Evolutionary conservation across 768 basidiomycete genomes (phyloP).

Genomic region (Gautieria morchelliformis): DNA sequence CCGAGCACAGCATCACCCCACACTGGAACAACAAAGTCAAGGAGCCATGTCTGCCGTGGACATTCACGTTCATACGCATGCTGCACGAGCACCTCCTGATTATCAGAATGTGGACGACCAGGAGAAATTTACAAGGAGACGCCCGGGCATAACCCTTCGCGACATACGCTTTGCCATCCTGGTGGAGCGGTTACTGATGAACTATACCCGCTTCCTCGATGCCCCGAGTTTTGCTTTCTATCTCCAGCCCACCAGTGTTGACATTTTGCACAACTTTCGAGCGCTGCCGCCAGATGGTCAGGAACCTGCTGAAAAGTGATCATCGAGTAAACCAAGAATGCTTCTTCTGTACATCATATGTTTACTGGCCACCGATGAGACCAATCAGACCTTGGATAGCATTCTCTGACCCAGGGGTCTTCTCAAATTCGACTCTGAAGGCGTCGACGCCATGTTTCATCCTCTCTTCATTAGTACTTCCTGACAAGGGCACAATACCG

Average conservation of each 20-base stretch:
- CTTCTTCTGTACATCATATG: not conserved
- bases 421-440: constrained; percentile 26
- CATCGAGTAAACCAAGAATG: too few species aligned
- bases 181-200: constrained; percentile 23
- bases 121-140: not conserved
- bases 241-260: constrained; percentile 1
- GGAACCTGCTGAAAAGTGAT: too few species aligned
- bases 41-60: not conserved
- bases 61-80: constrained; percentile 9
- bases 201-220: not conserved
- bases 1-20: constrained; percentile 2
- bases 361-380: not conserved
- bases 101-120: not conserved
- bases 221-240: not conserved
- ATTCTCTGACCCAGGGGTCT: constrained; percentile 21
- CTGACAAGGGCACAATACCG: constrained; percentile 64
- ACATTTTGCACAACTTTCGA: constrained; percentile 1
- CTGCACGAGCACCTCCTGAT: constrained; percentile 2
- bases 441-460: constrained; percentile 56
- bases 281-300: not conserved
- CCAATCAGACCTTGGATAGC: constrained; percentile 13
- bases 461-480: constrained; percentile 58
- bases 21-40: not conserved
- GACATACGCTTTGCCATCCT: constrained; percentile 41
- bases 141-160: constrained; percentile 37